These are phyloP conservation scores for Taiwanofungus camphoratus DNA, from an alignment of 1,284 basidiomycete species.

Conservation along the genomic window DNA sequence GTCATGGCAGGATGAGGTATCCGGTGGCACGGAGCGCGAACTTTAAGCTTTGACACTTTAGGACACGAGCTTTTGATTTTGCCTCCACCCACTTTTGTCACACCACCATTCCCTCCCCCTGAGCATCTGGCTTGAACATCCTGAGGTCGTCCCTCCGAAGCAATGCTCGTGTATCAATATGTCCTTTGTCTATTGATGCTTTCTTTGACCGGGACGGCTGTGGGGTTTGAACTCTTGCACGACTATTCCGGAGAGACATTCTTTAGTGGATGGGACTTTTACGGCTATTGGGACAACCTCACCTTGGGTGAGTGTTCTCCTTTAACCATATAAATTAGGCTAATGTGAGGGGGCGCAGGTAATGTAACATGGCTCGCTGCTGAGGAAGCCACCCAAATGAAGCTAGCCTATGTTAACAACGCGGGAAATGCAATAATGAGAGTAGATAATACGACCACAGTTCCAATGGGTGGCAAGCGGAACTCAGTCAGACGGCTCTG, in stretches of 20 bases:
- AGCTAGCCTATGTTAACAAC: slow-evolving; percentile 50
- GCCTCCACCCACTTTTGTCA: background rate
- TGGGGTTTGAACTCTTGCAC: slow-evolving; percentile 36
- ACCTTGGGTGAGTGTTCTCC: slow-evolving; percentile 45
- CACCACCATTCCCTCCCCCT: background rate
- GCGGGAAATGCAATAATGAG: slow-evolving; percentile 52
- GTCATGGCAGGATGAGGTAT: slow-evolving; percentile 2
- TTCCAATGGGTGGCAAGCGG: slow-evolving; percentile 43
- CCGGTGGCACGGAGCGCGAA: slow-evolving; percentile 2
- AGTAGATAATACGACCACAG: slow-evolving; percentile 50
- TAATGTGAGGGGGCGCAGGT: slow-evolving; percentile 27
- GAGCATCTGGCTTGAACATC: background rate
- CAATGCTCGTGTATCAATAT: slow-evolving; percentile 1
- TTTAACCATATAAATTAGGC: slow-evolving; percentile 6
- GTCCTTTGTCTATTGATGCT: slow-evolving; percentile 9
- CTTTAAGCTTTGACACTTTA: background rate
- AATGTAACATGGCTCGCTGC: slow-evolving; percentile 47
- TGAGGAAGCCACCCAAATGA: slow-evolving; percentile 33
- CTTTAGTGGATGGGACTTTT: slow-evolving; percentile 58
- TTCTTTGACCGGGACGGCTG: slow-evolving; percentile 7
- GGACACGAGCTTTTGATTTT: background rate
- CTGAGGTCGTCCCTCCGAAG: slow-evolving; percentile 2
- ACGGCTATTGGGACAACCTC: slow-evolving; percentile 52
- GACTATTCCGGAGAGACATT: slow-evolving; percentile 49
- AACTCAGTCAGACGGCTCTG: slow-evolving; percentile 42